A percentile compares a stretch with the other conserved stretches of the same genome.
phyloP scores from a whole-genome alignment of 352 stramenopile genomes.

The Peronospora destructor region DNA sequence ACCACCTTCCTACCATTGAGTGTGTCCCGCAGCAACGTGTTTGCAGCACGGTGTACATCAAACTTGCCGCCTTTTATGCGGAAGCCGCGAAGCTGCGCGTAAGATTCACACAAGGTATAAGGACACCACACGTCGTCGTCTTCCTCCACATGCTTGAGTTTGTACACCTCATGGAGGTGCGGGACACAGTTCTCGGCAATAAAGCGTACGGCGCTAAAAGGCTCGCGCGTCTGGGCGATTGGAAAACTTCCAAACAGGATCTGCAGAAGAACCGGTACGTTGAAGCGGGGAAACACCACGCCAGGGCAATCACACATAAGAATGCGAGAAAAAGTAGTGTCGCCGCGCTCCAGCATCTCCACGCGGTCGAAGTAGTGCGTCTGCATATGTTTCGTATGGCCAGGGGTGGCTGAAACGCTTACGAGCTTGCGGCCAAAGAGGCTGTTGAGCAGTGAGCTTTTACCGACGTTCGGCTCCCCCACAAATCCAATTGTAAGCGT shows the following conservation, averaged over 20 bases:
- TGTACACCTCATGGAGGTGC: slow-evolving; percentile 70
- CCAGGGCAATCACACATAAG: slow-evolving; percentile 75
- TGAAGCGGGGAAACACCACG: slow-evolving; percentile 73
- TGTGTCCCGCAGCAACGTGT: slow-evolving; percentile 65
- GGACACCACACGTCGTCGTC: slow-evolving; percentile 67
- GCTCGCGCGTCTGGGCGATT: slow-evolving; percentile 80
- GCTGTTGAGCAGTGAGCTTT: slow-evolving; percentile 92
- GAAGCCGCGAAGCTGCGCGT: slow-evolving; percentile 67
- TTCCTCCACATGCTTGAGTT: slow-evolving; percentile 62
- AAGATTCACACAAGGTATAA: slow-evolving; percentile 69
- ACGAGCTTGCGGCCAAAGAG: slow-evolving; percentile 74
- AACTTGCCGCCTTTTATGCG: slow-evolving; percentile 64
- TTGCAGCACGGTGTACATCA: slow-evolving; percentile 71
- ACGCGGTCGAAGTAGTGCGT: slow-evolving; percentile 66
- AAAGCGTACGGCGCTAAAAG: slow-evolving; percentile 80
- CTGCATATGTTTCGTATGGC: slow-evolving; percentile 79
- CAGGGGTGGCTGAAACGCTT: slow-evolving; percentile 68
- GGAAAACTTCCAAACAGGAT: slow-evolving; percentile 80
- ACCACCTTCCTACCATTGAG: slow-evolving; percentile 79
- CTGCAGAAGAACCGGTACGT: slow-evolving; percentile 60
- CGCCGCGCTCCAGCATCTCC: slow-evolving; percentile 39
- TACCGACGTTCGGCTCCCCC: slow-evolving; percentile 96
- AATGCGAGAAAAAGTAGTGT: slow-evolving; percentile 26
- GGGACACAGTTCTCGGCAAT: slow-evolving; percentile 77
- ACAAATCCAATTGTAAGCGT: slow-evolving; percentile 93